Percentiles rank a stretch among this genome's conserved stretches.
Evolutionary conservation across 257 asterid species (phyloP).

Genomic region (Lithospermum erythrorhizon): DNA sequence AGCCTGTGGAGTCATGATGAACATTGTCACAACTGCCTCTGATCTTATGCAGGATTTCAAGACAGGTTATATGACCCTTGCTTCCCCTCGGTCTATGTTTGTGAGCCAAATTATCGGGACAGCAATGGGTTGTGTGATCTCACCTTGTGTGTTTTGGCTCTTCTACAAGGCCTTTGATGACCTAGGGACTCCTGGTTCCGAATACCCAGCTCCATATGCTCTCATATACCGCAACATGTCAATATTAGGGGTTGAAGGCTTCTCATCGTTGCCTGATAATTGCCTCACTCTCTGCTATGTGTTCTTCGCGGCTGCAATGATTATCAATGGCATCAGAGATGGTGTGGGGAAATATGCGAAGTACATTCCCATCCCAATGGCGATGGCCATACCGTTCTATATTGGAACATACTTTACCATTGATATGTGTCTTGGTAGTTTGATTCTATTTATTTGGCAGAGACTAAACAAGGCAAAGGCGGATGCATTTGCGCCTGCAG

Average conservation of each 20-base stretch:
- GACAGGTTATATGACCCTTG: constrained; percentile 80
- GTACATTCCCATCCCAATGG: constrained; percentile 85
- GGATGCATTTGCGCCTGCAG: constrained; percentile 77
- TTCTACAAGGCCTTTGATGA: constrained; percentile 59
- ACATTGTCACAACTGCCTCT: constrained; percentile 82
- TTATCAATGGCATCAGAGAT: constrained; percentile 54
- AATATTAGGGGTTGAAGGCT: constrained; percentile 66
- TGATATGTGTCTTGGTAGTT: constrained; percentile 80
- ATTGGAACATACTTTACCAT: constrained; percentile 66
- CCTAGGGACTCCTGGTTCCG: constrained; percentile 39
- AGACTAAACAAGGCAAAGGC: constrained; percentile 59
- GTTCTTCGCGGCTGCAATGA: constrained; percentile 49
- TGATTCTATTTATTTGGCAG: constrained; percentile 64
- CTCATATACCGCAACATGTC: constrained; percentile 70
- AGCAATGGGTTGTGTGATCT: constrained; percentile 76
- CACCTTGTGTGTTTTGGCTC: constrained; percentile 86
- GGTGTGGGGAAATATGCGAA: constrained; percentile 38
- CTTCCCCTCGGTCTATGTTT: constrained; percentile 87
- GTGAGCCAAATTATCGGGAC: constrained; percentile 85
- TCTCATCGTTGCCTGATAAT: constrained; percentile 51
- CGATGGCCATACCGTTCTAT: constrained; percentile 89
- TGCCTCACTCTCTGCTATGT: constrained; percentile 61
- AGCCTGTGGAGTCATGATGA: constrained; percentile 96
- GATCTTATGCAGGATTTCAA: constrained; percentile 85
- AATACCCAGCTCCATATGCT: constrained; percentile 70